These are phyloP conservation scores for Herpotrichia juniperi DNA, from an alignment of 2,329 filamentous ascomycete species.

Conservation along the genomic window DNA sequence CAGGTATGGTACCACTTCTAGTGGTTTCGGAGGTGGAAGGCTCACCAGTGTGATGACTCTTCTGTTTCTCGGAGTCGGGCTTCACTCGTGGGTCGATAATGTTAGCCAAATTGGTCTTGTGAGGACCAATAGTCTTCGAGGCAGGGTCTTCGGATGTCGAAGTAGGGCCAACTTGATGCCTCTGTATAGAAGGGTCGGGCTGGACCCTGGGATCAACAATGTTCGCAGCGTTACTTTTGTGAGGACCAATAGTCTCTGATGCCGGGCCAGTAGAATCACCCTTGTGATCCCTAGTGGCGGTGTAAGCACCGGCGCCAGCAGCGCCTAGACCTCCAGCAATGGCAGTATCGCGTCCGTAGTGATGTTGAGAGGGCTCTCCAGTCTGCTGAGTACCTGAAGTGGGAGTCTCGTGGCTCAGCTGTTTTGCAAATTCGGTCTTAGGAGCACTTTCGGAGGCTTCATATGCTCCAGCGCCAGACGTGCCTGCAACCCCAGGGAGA, in stretches of 20 bases:
- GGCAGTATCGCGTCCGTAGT: conserved; percentile 25
- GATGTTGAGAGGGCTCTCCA: conserved; percentile 4
- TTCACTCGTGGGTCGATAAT: conserved; percentile 38
- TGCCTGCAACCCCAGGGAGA: conserved; percentile 22
- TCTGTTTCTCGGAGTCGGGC: conserved; percentile 36
- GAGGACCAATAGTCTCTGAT: conserved; percentile 34
- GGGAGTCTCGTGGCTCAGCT: not conserved
- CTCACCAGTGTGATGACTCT: conserved; percentile 29
- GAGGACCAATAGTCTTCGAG: conserved; percentile 34
- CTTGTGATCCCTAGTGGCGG: conserved; percentile 1
- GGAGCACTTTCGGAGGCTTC: conserved; percentile 19
- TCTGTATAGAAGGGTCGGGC: conserved; percentile 24
- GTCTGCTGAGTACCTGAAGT: conserved; percentile 3
- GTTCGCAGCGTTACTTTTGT: conserved; percentile 40
- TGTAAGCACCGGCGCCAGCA: conserved; percentile 7
- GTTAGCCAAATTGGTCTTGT: conserved; percentile 40
- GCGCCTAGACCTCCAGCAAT: conserved; percentile 23
- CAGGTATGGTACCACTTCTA: conserved; percentile 28
- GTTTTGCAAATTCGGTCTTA: conserved; percentile 12
- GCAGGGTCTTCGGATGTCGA: conserved; percentile 30
- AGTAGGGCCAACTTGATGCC: conserved; percentile 23
- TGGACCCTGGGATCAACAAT: conserved; percentile 40
- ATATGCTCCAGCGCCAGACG: conserved; percentile 7
- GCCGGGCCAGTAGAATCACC: conserved; percentile 24
- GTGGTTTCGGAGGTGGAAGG: conserved; percentile 32